phyloP scores from a whole-genome alignment of 2,329 filamentous ascomycete species.

The Pseudogymnoascus sp. region DNA sequence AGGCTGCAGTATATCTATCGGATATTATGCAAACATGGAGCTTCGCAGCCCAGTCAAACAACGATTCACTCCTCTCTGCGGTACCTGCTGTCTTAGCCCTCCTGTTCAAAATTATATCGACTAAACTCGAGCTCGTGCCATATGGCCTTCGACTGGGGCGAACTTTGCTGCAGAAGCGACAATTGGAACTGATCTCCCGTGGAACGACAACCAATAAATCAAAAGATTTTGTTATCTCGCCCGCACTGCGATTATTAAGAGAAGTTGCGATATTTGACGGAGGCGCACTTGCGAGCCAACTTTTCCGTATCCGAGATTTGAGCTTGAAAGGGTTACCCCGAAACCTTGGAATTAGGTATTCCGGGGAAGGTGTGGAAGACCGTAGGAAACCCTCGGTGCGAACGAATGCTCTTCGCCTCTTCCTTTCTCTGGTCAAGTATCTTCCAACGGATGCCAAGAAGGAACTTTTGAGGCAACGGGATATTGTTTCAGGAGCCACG shows the following conservation, averaged over 20 bases:
- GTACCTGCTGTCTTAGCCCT: constrained; percentile 76
- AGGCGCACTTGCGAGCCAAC: constrained; percentile 67
- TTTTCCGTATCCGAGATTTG: constrained; percentile 71
- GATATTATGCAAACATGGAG: constrained; percentile 87
- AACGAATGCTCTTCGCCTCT: constrained; percentile 74
- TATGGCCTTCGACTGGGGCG: constrained; percentile 74
- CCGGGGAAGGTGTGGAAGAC: constrained; percentile 56
- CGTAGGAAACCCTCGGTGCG: constrained; percentile 69
- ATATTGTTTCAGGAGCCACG: constrained; percentile 64
- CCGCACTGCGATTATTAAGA: constrained; percentile 75
- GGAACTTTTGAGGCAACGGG: constrained; percentile 72
- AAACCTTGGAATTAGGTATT: constrained; percentile 67
- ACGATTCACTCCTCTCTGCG: constrained; percentile 74
- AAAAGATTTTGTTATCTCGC: constrained; percentile 84
- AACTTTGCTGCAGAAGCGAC: constrained; percentile 71
- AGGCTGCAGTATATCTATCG: constrained; percentile 58
- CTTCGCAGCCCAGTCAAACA: constrained; percentile 71
- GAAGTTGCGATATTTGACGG: constrained; percentile 85
- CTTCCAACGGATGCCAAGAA: constrained; percentile 71
- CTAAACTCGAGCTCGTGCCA: constrained; percentile 64
- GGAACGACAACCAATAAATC: constrained; percentile 73
- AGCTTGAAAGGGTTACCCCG: constrained; percentile 75
- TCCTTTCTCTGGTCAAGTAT: constrained; percentile 72
- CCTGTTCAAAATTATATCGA: constrained; percentile 71
- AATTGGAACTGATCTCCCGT: constrained; percentile 72